These are phyloP conservation scores for Naumovozyma castellii DNA, from an alignment of 805 yeast species.

Conservation along the genomic window DNA sequence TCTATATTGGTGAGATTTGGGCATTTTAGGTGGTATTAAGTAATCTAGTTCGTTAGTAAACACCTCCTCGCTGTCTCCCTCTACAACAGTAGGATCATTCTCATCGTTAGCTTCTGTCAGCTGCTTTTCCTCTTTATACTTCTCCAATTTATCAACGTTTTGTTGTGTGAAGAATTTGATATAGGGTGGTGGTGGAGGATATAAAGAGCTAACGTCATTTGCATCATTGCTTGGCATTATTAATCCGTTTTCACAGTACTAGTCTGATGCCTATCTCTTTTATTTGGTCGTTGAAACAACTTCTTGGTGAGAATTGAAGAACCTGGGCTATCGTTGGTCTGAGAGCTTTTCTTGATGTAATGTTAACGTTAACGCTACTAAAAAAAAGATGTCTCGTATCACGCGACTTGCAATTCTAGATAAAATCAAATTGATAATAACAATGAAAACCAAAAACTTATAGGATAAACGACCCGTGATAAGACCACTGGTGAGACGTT, in stretches of 20 bases:
- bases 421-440: too few relatives aligned
- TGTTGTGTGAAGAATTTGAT: conserved; percentile 62
- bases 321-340: too few relatives aligned
- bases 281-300: too few relatives aligned
- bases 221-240: conserved; percentile 6
- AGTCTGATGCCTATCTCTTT: too few relatives aligned
- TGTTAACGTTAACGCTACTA: too few relatives aligned
- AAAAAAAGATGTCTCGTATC: too few relatives aligned
- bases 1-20: conserved; percentile 57
- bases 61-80: conserved; percentile 33
- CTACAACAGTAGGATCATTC: conserved; percentile 29
- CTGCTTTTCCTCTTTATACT: conserved; percentile 15
- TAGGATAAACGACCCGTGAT: too few relatives aligned
- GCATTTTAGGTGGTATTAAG: conserved; percentile 55
- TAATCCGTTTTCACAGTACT: not conserved
- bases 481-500: too few relatives aligned
- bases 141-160: conserved; percentile 41
- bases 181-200: conserved; percentile 92
- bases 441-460: too few relatives aligned
- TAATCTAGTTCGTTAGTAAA: conserved; percentile 34
- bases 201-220: conserved; percentile 53
- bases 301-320: too few relatives aligned
- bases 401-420: too few relatives aligned
- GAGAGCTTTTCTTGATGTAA: too few relatives aligned
- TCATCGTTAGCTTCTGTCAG: conserved; percentile 2